phyloP scores from a whole-genome alignment of 106 monocot genomes.

The Posidonia australis region DNA sequence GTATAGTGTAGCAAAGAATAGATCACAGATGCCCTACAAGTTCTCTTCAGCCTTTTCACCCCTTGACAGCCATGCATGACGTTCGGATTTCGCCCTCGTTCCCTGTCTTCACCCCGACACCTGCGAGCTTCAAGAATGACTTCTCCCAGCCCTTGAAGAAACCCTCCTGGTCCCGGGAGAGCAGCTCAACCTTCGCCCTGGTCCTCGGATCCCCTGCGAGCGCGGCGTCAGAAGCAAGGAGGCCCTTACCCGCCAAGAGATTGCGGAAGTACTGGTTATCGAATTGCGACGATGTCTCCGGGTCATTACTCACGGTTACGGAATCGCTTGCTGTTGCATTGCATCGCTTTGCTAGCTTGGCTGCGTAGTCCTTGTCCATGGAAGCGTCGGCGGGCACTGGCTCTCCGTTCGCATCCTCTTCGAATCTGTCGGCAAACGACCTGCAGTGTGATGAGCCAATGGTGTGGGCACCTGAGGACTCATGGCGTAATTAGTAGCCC shows the following conservation, averaged over 20 bases:
- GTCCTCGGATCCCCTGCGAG: slow-evolving; percentile 34
- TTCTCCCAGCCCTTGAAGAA: slow-evolving; percentile 61
- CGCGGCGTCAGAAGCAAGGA: slow-evolving; percentile 44
- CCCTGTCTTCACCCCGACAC: slow-evolving; percentile 57
- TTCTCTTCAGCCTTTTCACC: no score
- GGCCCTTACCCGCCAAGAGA: slow-evolving; percentile 33
- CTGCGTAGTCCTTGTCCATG: slow-evolving; percentile 35
- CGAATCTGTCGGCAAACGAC: slow-evolving; percentile 47
- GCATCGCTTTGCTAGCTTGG: slow-evolving; percentile 36
- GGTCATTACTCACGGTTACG: slow-evolving; percentile 33
- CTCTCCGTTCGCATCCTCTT: slow-evolving; percentile 20
- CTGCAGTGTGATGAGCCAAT: slow-evolving; percentile 59
- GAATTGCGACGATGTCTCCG: slow-evolving; percentile 29
- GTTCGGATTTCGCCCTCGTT: slow-evolving; percentile 44
- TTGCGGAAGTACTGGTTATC: slow-evolving; percentile 62
- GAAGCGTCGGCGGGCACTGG: slow-evolving; percentile 25
- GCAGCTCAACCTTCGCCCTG: slow-evolving; percentile 20
- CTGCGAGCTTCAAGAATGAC: slow-evolving; percentile 51
- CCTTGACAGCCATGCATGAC: slow-evolving; percentile 8
- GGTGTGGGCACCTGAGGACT: slow-evolving; percentile 48
- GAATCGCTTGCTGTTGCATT: slow-evolving; percentile 8
- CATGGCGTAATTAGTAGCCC: background rate
- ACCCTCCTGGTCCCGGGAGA: slow-evolving; percentile 28
- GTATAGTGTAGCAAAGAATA: no score
- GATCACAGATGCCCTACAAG: no score